A percentile compares a stretch with the other conserved stretches of the same genome.
Conservation (phyloP, 225 moss, liverwort and hornwort genomes). For the Antitrichia curtipendula region DNA sequence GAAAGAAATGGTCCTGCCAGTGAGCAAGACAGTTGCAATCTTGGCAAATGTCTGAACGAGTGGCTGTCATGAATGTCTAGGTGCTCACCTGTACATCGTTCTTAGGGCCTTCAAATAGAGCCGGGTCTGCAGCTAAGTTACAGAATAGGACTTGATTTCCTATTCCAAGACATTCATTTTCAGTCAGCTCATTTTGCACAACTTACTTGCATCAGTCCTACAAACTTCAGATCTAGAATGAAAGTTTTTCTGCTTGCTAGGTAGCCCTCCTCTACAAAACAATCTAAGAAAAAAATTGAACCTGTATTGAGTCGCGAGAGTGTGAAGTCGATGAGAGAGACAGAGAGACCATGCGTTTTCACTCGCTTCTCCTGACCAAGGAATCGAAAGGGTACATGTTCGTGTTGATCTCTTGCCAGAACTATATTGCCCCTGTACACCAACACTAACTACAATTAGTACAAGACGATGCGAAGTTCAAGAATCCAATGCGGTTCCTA, state of each 20-base stretch:
- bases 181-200: background rate
- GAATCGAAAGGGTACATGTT: conserved; percentile 38
- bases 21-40: background rate
- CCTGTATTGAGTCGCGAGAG: conserved; percentile 95
- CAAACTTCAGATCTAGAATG: background rate
- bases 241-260: background rate
- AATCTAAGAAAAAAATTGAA: background rate
- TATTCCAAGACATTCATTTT: conserved; percentile 15
- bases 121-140: conserved; percentile 78
- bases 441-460: background rate
- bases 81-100: conserved; percentile 69
- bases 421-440: conserved; percentile 82
- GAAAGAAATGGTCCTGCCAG: background rate
- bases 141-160: conserved; percentile 84
- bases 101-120: conserved; percentile 76
- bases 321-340: conserved; percentile 96
- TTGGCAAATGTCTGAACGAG: background rate
- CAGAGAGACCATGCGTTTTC: conserved; percentile 55
- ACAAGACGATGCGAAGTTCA: background rate
- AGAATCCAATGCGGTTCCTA: background rate
- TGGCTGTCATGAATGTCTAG: background rate
- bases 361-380: conserved; percentile 45
- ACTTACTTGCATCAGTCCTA: background rate
- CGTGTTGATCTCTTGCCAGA: conserved; percentile 36
- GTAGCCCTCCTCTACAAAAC: background rate